These are phyloP conservation scores for Naganishia randhawae DNA, from an alignment of 768 basidiomycete species.

Conservation along the genomic window DNA sequence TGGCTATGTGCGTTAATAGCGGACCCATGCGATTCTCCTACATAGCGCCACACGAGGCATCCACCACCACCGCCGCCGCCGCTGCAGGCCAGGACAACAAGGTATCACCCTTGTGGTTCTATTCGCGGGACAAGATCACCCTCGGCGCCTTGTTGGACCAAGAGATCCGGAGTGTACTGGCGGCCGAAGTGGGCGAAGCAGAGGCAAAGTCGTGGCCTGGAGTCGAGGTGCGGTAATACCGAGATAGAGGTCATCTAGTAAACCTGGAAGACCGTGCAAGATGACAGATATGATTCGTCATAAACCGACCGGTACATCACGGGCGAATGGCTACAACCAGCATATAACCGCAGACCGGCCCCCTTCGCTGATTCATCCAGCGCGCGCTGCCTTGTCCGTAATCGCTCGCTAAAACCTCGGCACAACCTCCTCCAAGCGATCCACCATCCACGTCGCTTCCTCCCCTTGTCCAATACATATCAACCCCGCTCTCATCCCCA, in stretches of 20 bases:
- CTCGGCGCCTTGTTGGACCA: conserved; percentile 40
- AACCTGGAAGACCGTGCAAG: too few species aligned
- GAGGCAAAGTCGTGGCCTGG: conserved; percentile 37
- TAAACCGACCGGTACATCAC: too few species aligned
- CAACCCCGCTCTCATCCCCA: neutral
- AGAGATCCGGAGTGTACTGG: conserved; percentile 40
- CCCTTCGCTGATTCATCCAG: too few species aligned
- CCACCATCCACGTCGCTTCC: conserved; percentile 1
- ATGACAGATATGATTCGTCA: too few species aligned
- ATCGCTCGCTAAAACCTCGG: conserved; percentile 8
- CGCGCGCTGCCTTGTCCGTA: too few species aligned
- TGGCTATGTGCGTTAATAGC: too few species aligned
- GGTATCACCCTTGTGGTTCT: conserved; percentile 43
- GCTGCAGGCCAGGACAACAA: too few species aligned
- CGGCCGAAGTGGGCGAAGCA: conserved; percentile 29
- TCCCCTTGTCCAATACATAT: neutral
- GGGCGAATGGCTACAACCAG: too few species aligned
- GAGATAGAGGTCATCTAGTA: too few species aligned
- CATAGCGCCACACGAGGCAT: neutral
- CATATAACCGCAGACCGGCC: too few species aligned
- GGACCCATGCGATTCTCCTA: conserved; percentile 47
- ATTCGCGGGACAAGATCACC: conserved; percentile 37
- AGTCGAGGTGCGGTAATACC: conserved; percentile 30
- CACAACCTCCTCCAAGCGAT: neutral
- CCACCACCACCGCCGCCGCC: neutral